Conservation (phyloP, 2,329 filamentous ascomycete species). For the Myriosclerotinia duriaeana region DNA sequence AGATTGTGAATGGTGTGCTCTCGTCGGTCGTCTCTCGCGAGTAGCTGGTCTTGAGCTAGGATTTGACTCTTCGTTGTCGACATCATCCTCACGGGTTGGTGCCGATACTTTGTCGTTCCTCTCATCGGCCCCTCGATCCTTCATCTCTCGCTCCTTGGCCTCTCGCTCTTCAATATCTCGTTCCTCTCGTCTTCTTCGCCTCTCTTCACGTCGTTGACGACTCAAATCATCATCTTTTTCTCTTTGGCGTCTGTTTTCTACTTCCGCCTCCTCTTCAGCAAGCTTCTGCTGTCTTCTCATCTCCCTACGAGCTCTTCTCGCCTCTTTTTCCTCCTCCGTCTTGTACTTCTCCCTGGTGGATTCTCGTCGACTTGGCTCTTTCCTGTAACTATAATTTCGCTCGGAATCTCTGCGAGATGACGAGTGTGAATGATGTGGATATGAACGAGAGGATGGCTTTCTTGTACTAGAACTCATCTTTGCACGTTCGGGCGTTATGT, state of each 20-base stretch:
- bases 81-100: constrained; percentile 12
- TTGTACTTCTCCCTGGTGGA: constrained; percentile 28
- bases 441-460: constrained; percentile 17
- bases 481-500: constrained; percentile 7
- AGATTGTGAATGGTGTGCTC: constrained; percentile 9
- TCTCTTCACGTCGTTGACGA: constrained; percentile 12
- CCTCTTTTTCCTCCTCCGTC: constrained; percentile 34
- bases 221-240: constrained; percentile 21
- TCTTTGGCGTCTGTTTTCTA: constrained; percentile 4
- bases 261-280: constrained; percentile 18
- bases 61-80: constrained; percentile 11
- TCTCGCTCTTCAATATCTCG: constrained; percentile 8
- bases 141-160: constrained; percentile 10
- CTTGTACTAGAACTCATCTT: constrained; percentile 14
- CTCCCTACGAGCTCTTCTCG: constrained; percentile 31
- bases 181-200: constrained; percentile 16
- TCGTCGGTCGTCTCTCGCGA: constrained; percentile 16
- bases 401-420: constrained; percentile 14
- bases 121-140: constrained; percentile 5
- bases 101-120: neutral
- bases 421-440: constrained; percentile 22
- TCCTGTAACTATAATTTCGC: constrained; percentile 2
- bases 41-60: constrained; percentile 2
- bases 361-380: constrained; percentile 25
- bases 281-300: constrained; percentile 27